These are phyloP conservation scores for Danielozyma ontarioensis DNA, from an alignment of 805 yeast species.

Conservation along the genomic window DNA sequence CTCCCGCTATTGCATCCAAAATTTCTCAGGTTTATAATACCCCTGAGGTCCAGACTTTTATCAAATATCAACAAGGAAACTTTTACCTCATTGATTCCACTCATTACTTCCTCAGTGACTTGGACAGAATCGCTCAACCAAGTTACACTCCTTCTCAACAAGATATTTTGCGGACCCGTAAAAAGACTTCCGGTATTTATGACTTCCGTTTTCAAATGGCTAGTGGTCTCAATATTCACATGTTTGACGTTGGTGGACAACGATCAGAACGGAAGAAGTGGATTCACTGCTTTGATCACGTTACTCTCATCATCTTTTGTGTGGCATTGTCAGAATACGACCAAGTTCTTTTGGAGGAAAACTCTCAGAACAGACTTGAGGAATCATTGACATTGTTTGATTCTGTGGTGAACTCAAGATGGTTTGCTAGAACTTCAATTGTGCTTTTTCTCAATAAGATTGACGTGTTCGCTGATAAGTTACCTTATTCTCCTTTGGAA, in stretches of 20 bases:
- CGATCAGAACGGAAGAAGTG: constrained; percentile 93
- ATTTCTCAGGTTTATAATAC: constrained; percentile 51
- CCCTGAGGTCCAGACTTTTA: constrained; percentile 52
- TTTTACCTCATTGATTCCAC: constrained; percentile 88
- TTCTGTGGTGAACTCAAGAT: constrained; percentile 84
- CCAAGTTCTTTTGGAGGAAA: constrained; percentile 62
- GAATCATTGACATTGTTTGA: constrained; percentile 75
- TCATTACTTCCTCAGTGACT: constrained; percentile 63
- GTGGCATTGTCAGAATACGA: constrained; percentile 90
- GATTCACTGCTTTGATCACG: constrained; percentile 96
- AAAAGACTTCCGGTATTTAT: constrained; percentile 88
- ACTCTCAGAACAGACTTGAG: constrained; percentile 21
- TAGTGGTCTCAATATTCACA: constrained; percentile 36
- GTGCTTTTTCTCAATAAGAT: constrained; percentile 85
- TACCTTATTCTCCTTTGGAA: constrained; percentile 76
- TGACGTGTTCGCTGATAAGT: constrained; percentile 82
- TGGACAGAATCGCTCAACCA: constrained; percentile 53
- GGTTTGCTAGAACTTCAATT: constrained; percentile 86
- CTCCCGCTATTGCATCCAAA: constrained; percentile 43
- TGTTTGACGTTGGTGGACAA: constrained; percentile 91
- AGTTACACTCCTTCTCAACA: constrained; percentile 67
- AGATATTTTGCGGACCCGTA: constrained; percentile 82
- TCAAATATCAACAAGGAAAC: constrained; percentile 57
- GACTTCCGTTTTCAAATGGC: constrained; percentile 78
- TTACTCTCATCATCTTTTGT: constrained; percentile 82